phyloP scores from a whole-genome alignment of 352 stramenopile genomes.

The Globisporangium heterothallicum region DNA sequence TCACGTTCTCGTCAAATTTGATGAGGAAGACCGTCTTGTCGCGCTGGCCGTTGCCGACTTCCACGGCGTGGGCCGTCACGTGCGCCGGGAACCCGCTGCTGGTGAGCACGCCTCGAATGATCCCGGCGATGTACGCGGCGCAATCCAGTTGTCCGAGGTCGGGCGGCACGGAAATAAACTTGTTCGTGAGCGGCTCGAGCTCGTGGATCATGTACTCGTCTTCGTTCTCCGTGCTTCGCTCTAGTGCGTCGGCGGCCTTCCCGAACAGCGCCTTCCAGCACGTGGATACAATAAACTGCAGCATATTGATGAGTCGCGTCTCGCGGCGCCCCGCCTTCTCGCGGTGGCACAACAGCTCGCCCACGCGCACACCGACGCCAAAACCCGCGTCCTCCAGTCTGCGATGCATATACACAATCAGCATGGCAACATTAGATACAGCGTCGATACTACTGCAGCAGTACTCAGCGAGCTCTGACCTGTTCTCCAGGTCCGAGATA shows the following conservation, averaged over 20 bases:
- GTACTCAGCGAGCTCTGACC: constrained; percentile 39
- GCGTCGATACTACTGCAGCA: no score
- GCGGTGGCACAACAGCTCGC: constrained; percentile 90
- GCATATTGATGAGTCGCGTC: constrained; percentile 80
- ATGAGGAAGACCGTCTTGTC: constrained; percentile 86
- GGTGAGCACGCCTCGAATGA: constrained; percentile 87
- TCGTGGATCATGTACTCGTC: constrained; percentile 99
- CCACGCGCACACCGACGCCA: constrained; percentile 92
- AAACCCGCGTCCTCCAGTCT: constrained; percentile 94
- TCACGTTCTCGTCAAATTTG: constrained; percentile 84
- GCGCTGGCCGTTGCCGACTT: constrained; percentile 46
- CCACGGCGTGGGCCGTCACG: constrained; percentile 73
- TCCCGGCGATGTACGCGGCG: constrained; percentile 94
- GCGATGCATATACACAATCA: neutral
- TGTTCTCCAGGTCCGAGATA: constrained; percentile 94
- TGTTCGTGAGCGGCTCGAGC: constrained; percentile 91
- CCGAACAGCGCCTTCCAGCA: constrained; percentile 96
- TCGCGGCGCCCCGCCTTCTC: constrained; percentile 78
- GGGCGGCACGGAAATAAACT: constrained; percentile 94
- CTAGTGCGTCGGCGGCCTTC: constrained; percentile 94
- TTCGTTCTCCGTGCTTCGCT: constrained; percentile 96
- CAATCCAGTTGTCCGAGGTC: constrained; percentile 96
- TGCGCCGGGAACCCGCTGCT: constrained; percentile 78
- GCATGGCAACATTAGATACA: no score
- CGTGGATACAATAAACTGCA: constrained; percentile 92